These are phyloP conservation scores for Lasiodiplodia sp. DNA, from an alignment of 2,329 filamentous ascomycete species.

Conservation along the genomic window DNA sequence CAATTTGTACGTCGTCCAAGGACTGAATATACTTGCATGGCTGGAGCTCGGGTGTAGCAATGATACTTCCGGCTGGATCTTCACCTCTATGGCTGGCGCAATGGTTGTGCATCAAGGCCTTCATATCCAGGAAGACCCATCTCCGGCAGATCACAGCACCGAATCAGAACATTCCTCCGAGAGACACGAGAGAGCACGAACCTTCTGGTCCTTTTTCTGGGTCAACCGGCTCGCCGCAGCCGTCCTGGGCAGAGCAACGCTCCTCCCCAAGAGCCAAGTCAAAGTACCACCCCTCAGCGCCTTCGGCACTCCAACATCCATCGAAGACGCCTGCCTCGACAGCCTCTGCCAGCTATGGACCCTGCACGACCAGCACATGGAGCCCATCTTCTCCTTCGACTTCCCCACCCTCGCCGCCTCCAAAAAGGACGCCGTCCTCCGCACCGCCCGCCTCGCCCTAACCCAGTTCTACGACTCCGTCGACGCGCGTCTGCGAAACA, in stretches of 20 bases:
- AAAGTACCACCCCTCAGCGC: too few relatives aligned
- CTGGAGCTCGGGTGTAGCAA: not conserved
- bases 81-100: not conserved
- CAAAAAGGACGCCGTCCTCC: not conserved
- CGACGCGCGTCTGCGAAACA: not conserved
- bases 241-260: not conserved
- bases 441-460: not conserved
- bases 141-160: not conserved
- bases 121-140: not conserved
- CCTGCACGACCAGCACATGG: constrained; percentile 1
- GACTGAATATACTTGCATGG: not conserved
- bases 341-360: not conserved
- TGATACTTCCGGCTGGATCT: not conserved
- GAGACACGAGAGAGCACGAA: not conserved
- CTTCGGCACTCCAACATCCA: not conserved
- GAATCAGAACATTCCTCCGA: not conserved
- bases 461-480: not conserved
- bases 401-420: not conserved
- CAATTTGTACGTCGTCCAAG: not conserved
- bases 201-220: not conserved
- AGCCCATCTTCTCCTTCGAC: not conserved
- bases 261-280: not conserved
- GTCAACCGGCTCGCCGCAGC: not conserved
- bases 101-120: not conserved
- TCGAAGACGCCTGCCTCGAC: not conserved